phyloP scores from a whole-genome alignment of 1,284 basidiomycete species.

The Pseudozyma hubeiensis region DNA sequence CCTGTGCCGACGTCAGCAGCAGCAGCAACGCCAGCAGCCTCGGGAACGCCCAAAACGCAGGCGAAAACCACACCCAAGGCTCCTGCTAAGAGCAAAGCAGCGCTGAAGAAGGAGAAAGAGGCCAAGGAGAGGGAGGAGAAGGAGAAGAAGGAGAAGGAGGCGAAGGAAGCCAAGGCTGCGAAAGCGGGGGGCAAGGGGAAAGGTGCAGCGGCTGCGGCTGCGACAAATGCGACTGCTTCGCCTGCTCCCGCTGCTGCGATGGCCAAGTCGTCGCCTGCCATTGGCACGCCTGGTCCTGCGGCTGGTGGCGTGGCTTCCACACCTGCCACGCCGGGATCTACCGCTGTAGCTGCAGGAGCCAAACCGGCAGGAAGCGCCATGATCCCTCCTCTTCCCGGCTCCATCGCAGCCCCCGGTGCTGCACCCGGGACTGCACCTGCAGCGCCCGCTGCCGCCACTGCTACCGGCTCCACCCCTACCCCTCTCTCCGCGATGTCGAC shows the following conservation, averaged over 20 bases:
- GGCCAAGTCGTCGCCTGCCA: constrained; percentile 9
- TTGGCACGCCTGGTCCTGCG: constrained; percentile 3
- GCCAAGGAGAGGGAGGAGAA: constrained; percentile 39
- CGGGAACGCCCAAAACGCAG: constrained; percentile 18
- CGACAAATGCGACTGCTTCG: constrained; percentile 14
- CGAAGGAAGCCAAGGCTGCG: constrained; percentile 27
- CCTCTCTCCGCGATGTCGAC: constrained; percentile 32
- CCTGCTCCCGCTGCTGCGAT: constrained; percentile 19
- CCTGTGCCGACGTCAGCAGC: constrained; percentile 1
- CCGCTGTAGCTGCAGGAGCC: neutral
- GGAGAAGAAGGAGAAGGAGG: constrained; percentile 37
- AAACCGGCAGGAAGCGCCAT: neutral
- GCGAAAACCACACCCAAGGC: constrained; percentile 35
- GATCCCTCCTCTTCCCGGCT: neutral
- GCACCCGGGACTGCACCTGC: constrained; percentile 2
- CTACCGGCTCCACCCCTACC: neutral
- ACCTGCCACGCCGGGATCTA: constrained; percentile 9
- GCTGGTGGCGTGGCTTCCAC: neutral
- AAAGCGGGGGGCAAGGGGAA: constrained; percentile 18
- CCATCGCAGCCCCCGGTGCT: neutral
- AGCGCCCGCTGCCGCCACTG: neutral
- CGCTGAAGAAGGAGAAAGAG: constrained; percentile 37
- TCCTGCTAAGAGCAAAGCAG: constrained; percentile 39
- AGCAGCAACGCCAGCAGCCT: neutral
- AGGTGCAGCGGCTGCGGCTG: constrained; percentile 14